Base-by-base conservation (phyloP, 768 basidiomycete genomes). In the Tulasnella calospora region DNA sequence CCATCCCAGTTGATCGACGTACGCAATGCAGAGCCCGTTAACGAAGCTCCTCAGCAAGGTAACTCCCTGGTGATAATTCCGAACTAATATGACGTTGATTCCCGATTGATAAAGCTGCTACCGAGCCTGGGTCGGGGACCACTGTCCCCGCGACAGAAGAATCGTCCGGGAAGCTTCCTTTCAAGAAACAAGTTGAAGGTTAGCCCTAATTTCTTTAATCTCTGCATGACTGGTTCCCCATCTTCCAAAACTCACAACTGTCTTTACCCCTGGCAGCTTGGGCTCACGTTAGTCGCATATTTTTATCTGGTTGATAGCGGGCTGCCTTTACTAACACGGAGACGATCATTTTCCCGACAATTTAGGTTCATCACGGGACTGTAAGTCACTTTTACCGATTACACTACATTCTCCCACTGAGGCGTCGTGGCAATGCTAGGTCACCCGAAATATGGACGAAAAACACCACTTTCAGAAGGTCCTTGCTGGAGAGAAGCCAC, bases 121-220 rank as follows among this genome's bases (percentile, higher is more conserved):
- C 73, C 13, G 38, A 74, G 30, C 73, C 73, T 23, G 73, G 41
- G n/a, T 74, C 73, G 36, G 73, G 73, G 12, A 46, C 36, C n/a
- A 74, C 73, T 40, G 73, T 74, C n/a, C 71, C 71, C 8, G 40
- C 36, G 38, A 35, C 71, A 10, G 38, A 72, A 35, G 71, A 72
- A 3, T n/a, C 71, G 15, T 38, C 41, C 0, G 41, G 41, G 21
- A 74, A 74, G 47, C 73, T 74, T 46, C 73, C 73, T 15, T 74
- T 74, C 73, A 74, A 41, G 38, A 13, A 74, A 51, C 9, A 74
- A 46, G 73, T 74, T 51, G 73, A 74, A 74, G 73, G 73, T 61
- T 61, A 13, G 57, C 30, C 51, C 30, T 21, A 30, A 4, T 8
- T 23, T 23, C 23, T 57, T 17, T 7, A 30, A 23, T 12, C 57